Evolutionary conservation across 768 basidiomycete genomes (phyloP).

Genomic region (Psilocybe tampanensis): DNA sequence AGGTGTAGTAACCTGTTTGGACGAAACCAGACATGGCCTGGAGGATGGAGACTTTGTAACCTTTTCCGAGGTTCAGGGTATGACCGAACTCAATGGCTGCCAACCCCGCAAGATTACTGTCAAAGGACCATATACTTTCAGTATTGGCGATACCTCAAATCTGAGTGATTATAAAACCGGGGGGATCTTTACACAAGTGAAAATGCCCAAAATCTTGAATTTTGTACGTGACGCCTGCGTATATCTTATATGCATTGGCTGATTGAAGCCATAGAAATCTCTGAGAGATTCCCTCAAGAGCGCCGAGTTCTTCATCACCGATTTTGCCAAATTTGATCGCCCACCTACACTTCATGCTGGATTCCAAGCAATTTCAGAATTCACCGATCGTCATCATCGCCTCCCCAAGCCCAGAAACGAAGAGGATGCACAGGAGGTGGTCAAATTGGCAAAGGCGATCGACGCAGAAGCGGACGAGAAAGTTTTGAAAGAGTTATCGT

Average conservation of each 20-base stretch:
- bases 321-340: slow-evolving; percentile 97
- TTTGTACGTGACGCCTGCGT: slow-evolving; percentile 63
- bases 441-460: slow-evolving; percentile 78
- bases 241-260: not conserved
- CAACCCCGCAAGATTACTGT: slow-evolving; percentile 91
- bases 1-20: slow-evolving; percentile 94
- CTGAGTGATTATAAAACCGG: slow-evolving; percentile 80
- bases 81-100: slow-evolving; percentile 87
- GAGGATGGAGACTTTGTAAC: slow-evolving; percentile 98
- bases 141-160: slow-evolving; percentile 88
- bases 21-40: slow-evolving; percentile 97
- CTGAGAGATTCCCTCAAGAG: slow-evolving; percentile 78
- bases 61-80: slow-evolving; percentile 94
- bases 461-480: slow-evolving; percentile 80
- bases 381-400: slow-evolving; percentile 60
- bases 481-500: slow-evolving; percentile 80
- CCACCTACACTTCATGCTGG: slow-evolving; percentile 89
- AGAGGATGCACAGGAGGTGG: slow-evolving; percentile 74
- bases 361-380: slow-evolving; percentile 91
- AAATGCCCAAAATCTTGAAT: slow-evolving; percentile 95
- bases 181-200: slow-evolving; percentile 97
- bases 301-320: slow-evolving; percentile 92
- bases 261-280: slow-evolving; percentile 69
- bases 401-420: slow-evolving; percentile 83
- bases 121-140: slow-evolving; percentile 97